A percentile compares a stretch with the other conserved stretches of the same genome.
phyloP scores from a whole-genome alignment of 345 rosid genomes.

The Lumnitzera littorea region DNA sequence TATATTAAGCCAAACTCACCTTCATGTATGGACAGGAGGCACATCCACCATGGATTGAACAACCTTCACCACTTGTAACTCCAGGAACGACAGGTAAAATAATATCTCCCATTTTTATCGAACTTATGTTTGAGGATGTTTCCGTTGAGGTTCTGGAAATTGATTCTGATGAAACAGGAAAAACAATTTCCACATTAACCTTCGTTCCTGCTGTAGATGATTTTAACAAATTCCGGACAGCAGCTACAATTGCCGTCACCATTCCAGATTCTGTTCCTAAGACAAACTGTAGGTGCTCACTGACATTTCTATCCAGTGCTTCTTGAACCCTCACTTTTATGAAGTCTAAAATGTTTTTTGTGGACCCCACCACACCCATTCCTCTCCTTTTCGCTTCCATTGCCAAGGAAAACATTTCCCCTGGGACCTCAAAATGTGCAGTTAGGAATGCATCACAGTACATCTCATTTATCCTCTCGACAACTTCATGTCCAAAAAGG shows the following conservation, averaged over 20 bases:
- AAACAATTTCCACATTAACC: slow-evolving; percentile 75
- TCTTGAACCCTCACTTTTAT: slow-evolving; percentile 74
- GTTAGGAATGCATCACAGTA: slow-evolving; percentile 88
- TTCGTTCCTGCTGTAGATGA: slow-evolving; percentile 36
- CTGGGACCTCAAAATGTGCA: slow-evolving; percentile 96
- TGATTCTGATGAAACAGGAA: slow-evolving; percentile 90
- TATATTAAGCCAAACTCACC: slow-evolving; percentile 26
- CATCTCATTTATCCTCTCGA: slow-evolving; percentile 74
- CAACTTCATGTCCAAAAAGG: slow-evolving; percentile 89
- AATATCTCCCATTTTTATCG: slow-evolving; percentile 37
- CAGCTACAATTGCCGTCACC: slow-evolving; percentile 89
- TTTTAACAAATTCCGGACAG: slow-evolving; percentile 48
- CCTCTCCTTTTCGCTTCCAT: slow-evolving; percentile 91
- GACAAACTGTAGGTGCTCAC: slow-evolving; percentile 83
- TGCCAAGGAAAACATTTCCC: slow-evolving; percentile 97
- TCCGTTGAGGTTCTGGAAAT: slow-evolving; percentile 50
- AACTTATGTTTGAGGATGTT: slow-evolving; percentile 29
- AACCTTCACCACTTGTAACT: slow-evolving; percentile 89
- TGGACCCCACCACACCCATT: slow-evolving; percentile 97
- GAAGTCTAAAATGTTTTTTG: slow-evolving; percentile 84
- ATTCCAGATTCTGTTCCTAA: slow-evolving; percentile 96
- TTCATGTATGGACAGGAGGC: slow-evolving; percentile 99
- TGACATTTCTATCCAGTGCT: slow-evolving; percentile 65
- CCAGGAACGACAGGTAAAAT: slow-evolving; percentile 79
- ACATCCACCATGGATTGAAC: slow-evolving; percentile 92